Conservation (phyloP, 805 yeast species). For the Wickerhamiella vanderwaltii region DNA sequence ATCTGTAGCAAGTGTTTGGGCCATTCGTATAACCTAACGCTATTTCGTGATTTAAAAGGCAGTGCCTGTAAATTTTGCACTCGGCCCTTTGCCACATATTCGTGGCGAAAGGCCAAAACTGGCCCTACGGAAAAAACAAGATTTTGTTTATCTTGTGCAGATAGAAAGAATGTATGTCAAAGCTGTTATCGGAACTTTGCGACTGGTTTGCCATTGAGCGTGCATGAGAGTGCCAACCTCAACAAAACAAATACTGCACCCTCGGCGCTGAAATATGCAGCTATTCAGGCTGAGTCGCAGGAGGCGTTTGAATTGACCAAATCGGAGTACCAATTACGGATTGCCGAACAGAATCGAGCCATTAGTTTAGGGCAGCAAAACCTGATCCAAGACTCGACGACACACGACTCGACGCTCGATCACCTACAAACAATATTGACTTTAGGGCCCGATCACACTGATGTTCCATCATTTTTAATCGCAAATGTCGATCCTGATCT, state of each 20-base stretch:
- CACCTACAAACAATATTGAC: too few relatives aligned
- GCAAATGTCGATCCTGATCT: slow-evolving; percentile 40
- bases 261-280: slow-evolving; percentile 8
- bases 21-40: slow-evolving; percentile 46
- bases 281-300: neutral
- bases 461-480: neutral
- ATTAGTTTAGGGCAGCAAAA: too few relatives aligned
- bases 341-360: neutral
- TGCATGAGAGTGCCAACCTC: slow-evolving; percentile 56
- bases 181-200: slow-evolving; percentile 72
- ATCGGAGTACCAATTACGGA: slow-evolving; percentile 1
- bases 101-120: slow-evolving; percentile 49
- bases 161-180: slow-evolving; percentile 75
- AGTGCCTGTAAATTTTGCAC: slow-evolving; percentile 80
- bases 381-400: too few relatives aligned
- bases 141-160: slow-evolving; percentile 70
- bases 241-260: slow-evolving; percentile 10
- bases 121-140: slow-evolving; percentile 46
- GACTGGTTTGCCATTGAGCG: slow-evolving; percentile 64
- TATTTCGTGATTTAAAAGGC: slow-evolving; percentile 59
- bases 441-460: neutral
- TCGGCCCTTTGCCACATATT: slow-evolving; percentile 67
- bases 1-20: slow-evolving; percentile 72
- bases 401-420: too few relatives aligned
- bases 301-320: neutral